Percentiles rank a stretch among this genome's conserved stretches.
phyloP scores from a whole-genome alignment of 768 basidiomycete species.

The Suillus tomentosus region DNA sequence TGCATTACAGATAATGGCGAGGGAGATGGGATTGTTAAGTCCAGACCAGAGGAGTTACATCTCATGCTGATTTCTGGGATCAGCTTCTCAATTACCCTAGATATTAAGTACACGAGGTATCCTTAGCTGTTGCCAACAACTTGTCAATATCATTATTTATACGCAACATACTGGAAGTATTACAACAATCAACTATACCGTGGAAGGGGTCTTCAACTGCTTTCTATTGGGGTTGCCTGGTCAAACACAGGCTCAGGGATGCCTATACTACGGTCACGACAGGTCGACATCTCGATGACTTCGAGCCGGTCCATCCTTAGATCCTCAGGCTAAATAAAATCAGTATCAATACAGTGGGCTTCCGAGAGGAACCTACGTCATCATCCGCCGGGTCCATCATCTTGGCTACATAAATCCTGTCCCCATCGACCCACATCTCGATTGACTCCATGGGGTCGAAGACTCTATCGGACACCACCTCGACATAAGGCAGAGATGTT shows the following conservation, averaged over 20 bases:
- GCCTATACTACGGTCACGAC: neutral
- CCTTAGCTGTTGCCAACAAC: neutral
- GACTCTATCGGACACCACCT: slow-evolving; percentile 1
- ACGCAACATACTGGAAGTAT: neutral
- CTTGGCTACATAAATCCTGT: neutral
- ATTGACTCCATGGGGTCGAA: neutral
- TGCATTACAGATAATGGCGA: neutral
- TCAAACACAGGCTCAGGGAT: neutral
- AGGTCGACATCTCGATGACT: neutral
- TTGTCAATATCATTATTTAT: neutral
- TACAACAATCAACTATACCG: neutral
- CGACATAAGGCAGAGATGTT: slow-evolving; percentile 9
- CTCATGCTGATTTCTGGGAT: neutral
- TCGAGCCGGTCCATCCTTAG: neutral
- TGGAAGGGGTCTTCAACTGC: neutral
- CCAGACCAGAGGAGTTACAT: neutral
- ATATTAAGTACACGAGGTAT: neutral
- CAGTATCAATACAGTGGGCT: neutral
- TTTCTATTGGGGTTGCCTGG: neutral
- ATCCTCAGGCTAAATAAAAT: neutral
- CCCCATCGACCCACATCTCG: neutral
- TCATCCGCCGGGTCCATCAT: neutral
- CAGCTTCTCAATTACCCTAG: neutral
- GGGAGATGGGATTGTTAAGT: neutral
- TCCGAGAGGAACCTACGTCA: neutral